Percentiles rank a stretch among this genome's conserved stretches.
Conservation (phyloP, 1,284 basidiomycete genomes). For the Trichosporon sp. region DNA sequence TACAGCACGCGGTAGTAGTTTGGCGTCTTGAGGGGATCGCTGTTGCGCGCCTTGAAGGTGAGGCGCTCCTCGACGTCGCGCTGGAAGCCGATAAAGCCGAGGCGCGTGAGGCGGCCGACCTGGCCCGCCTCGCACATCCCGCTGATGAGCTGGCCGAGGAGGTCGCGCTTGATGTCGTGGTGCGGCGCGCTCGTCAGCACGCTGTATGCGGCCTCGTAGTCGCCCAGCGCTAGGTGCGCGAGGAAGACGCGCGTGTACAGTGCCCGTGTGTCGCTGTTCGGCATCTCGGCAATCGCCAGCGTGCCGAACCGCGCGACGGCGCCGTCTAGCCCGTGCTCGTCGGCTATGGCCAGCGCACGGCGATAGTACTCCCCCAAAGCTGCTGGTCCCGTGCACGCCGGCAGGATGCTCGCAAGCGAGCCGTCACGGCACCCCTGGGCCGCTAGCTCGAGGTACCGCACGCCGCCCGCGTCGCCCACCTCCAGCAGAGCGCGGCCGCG, state of each 20-base stretch:
- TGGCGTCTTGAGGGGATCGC: slow-evolving; percentile 76
- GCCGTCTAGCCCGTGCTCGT: slow-evolving; percentile 54
- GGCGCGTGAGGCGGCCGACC: slow-evolving; percentile 68
- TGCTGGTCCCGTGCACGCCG: slow-evolving; percentile 55
- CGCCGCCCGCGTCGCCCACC: slow-evolving; percentile 65
- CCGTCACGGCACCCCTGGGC: slow-evolving; percentile 58
- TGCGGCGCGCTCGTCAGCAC: slow-evolving; percentile 67
- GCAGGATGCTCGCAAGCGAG: slow-evolving; percentile 57
- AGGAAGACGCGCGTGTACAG: slow-evolving; percentile 75
- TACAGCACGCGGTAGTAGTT: slow-evolving; percentile 92
- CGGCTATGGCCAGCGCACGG: slow-evolving; percentile 69
- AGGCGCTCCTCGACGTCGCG: slow-evolving; percentile 84
- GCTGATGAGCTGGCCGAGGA: slow-evolving; percentile 71
- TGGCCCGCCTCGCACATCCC: slow-evolving; percentile 89
- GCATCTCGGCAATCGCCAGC: slow-evolving; percentile 58
- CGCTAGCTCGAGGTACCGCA: slow-evolving; percentile 64
- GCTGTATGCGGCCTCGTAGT: slow-evolving; percentile 80
- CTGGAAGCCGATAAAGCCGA: slow-evolving; percentile 80
- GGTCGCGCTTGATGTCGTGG: slow-evolving; percentile 67
- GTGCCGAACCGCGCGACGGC: slow-evolving; percentile 69
- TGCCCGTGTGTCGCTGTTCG: slow-evolving; percentile 52
- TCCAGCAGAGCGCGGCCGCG: slow-evolving; percentile 63
- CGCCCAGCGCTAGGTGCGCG: slow-evolving; percentile 63
- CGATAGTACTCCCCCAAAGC: slow-evolving; percentile 69
- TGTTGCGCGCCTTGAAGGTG: slow-evolving; percentile 90